A percentile compares a stretch with the other conserved stretches of the same genome.
Conservation (phyloP, 1,284 basidiomycete species). For the Earliella scabrosa region DNA sequence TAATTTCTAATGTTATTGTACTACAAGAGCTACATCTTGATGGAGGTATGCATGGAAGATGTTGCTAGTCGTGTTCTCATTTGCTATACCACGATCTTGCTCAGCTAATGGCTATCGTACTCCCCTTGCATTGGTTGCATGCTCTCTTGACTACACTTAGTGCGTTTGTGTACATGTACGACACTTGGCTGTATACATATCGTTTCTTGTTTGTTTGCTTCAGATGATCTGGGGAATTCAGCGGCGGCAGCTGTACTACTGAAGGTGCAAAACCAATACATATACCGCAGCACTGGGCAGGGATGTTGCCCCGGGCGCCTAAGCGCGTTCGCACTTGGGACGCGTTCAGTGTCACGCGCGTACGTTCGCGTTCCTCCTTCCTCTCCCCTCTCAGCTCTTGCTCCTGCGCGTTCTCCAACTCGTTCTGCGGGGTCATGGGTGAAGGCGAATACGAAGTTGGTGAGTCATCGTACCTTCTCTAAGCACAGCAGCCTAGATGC, state of each 20-base stretch:
- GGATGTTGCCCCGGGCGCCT: constrained; percentile 12
- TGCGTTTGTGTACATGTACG: constrained; percentile 12
- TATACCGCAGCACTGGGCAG: too few species aligned
- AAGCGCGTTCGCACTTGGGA: constrained; percentile 16
- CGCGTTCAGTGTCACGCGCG: too few species aligned
- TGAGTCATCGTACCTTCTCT: constrained; percentile 37
- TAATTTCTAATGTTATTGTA: neutral
- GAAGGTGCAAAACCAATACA: too few species aligned
- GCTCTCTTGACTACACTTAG: constrained; percentile 10
- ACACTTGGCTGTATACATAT: constrained; percentile 18
- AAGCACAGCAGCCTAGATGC: neutral
- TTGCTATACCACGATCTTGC: constrained; percentile 3
- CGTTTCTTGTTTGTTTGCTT: neutral
- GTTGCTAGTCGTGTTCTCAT: neutral
- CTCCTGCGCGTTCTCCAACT: too few species aligned
- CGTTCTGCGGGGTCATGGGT: too few species aligned
- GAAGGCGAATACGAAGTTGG: constrained; percentile 69
- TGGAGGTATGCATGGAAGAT: neutral
- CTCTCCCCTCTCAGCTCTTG: too few species aligned
- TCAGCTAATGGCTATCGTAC: constrained; percentile 17
- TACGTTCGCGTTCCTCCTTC: constrained; percentile 6
- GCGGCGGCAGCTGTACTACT: too few species aligned
- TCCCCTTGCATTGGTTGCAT: neutral
- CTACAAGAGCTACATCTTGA: neutral
- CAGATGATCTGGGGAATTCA: too few species aligned